These are phyloP conservation scores for Termitomyces bulborhizus DNA, from an alignment of 768 basidiomycete genomes.

Conservation along the genomic window DNA sequence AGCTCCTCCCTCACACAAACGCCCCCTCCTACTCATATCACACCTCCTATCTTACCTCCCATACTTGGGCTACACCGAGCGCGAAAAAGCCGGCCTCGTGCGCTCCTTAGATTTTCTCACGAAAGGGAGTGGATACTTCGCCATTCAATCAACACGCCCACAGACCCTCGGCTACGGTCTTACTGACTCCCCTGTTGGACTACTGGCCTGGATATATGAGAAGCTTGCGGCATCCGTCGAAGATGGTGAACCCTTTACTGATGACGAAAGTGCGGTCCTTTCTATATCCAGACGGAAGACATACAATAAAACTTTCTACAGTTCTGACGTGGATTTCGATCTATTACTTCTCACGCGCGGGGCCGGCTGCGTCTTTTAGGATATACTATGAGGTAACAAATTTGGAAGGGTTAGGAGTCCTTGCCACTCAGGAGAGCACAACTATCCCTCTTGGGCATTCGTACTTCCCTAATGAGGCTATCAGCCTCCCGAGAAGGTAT, in stretches of 20 bases:
- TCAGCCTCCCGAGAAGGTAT: conserved; percentile 19
- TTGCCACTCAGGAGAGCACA: conserved; percentile 6
- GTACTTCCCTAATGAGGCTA: conserved; percentile 40
- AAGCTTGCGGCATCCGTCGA: conserved; percentile 39
- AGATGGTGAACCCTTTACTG: conserved; percentile 42
- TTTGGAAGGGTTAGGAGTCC: conserved; percentile 2
- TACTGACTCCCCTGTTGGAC: conserved; percentile 50
- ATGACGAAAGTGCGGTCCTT: conserved; percentile 37
- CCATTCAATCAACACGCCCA: conserved; percentile 38
- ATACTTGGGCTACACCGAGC: conserved; percentile 15
- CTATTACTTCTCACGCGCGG: conserved; percentile 53
- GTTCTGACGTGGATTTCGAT: conserved; percentile 58
- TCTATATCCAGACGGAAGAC: not conserved
- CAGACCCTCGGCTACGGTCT: conserved; percentile 51
- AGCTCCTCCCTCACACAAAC: conserved; percentile 15
- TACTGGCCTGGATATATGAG: conserved; percentile 51
- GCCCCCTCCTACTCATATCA: conserved; percentile 20
- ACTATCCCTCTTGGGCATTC: conserved; percentile 42
- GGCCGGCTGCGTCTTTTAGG: conserved; percentile 49
- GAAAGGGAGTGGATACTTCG: conserved; percentile 30
- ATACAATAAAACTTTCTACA: conserved; percentile 16
- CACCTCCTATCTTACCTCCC: conserved; percentile 19
- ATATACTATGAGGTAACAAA: conserved; percentile 47
- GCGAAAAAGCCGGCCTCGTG: conserved; percentile 28
- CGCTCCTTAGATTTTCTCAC: conserved; percentile 21